phyloP scores from a whole-genome alignment of 768 basidiomycete genomes.

The Neoboletus magnificus region DNA sequence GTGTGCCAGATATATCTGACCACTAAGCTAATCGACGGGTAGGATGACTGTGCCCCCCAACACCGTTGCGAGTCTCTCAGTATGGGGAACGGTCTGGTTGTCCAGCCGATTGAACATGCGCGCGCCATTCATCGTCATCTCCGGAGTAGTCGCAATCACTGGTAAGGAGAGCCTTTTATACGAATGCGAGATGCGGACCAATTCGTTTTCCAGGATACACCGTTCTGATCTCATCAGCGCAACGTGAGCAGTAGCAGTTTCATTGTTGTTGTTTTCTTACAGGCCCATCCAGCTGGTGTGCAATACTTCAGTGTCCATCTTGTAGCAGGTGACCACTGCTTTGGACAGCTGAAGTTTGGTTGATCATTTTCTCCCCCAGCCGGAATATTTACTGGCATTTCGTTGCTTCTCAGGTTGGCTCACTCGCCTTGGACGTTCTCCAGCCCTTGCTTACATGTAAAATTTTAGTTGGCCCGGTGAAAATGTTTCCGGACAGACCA shows the following conservation, averaged over 20 bases:
- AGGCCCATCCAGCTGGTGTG: constrained; percentile 37
- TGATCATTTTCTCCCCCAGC: constrained; percentile 20
- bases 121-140: constrained; percentile 51
- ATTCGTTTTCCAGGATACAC: constrained; percentile 46
- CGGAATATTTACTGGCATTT: constrained; percentile 57
- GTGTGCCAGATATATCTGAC: constrained; percentile 8
- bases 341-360: neutral
- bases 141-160: constrained; percentile 48
- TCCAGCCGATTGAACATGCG: constrained; percentile 45
- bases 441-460: neutral
- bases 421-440: neutral
- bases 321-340: constrained; percentile 32
- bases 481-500: constrained; percentile 67
- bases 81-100: constrained; percentile 49
- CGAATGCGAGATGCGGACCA: neutral
- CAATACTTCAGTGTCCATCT: constrained; percentile 60
- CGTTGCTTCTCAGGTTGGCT: constrained; percentile 49
- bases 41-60: constrained; percentile 62
- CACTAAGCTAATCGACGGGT: neutral
- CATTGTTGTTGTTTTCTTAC: neutral
- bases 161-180: constrained; percentile 32
- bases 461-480: constrained; percentile 52
- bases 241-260: constrained; percentile 31
- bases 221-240: constrained; percentile 46
- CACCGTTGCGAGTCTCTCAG: constrained; percentile 45